These are phyloP conservation scores for Alternaria infectoria DNA, from an alignment of 2,329 filamentous ascomycete species.

Conservation along the genomic window DNA sequence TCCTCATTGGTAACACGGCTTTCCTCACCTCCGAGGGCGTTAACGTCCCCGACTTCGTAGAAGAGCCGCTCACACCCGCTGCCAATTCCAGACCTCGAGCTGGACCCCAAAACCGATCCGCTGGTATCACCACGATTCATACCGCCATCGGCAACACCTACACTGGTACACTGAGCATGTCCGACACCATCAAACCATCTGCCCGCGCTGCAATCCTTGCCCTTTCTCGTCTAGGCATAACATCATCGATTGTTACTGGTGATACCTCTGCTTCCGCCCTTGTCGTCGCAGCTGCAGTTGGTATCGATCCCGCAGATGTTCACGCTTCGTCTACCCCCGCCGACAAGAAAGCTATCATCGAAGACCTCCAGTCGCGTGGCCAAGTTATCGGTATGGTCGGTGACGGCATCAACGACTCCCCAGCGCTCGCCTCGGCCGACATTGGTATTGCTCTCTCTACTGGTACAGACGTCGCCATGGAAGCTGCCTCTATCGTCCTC, in stretches of 20 bases:
- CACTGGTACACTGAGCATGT: slow-evolving; percentile 80
- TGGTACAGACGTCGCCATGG: slow-evolving; percentile 96
- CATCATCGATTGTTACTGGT: slow-evolving; percentile 90
- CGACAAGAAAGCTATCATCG: slow-evolving; percentile 87
- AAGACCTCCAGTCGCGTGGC: slow-evolving; percentile 73
- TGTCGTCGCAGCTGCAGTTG: slow-evolving; percentile 81
- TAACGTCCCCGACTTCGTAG: slow-evolving; percentile 63
- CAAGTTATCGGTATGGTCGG: slow-evolving; percentile 91
- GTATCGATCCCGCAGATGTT: slow-evolving; percentile 77
- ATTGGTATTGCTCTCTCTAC: slow-evolving; percentile 92
- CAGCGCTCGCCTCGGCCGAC: slow-evolving; percentile 88
- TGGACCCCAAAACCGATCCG: slow-evolving; percentile 46
- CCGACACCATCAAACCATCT: slow-evolving; percentile 89
- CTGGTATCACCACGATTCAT: slow-evolving; percentile 89
- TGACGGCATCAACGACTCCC: slow-evolving; percentile 98
- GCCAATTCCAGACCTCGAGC: slow-evolving; percentile 38
- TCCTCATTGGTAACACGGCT: slow-evolving; percentile 82
- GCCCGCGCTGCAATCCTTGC: slow-evolving; percentile 82
- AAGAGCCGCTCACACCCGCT: slow-evolving; percentile 54
- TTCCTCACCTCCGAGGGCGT: slow-evolving; percentile 78
- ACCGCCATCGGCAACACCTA: slow-evolving; percentile 84
- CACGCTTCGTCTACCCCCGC: slow-evolving; percentile 88
- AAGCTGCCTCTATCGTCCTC: slow-evolving; percentile 92
- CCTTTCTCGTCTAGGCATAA: slow-evolving; percentile 82
- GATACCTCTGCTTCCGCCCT: slow-evolving; percentile 86